phyloP scores from a whole-genome alignment of 208 protist genomes.

The Trypanosoma scelopori region DNA sequence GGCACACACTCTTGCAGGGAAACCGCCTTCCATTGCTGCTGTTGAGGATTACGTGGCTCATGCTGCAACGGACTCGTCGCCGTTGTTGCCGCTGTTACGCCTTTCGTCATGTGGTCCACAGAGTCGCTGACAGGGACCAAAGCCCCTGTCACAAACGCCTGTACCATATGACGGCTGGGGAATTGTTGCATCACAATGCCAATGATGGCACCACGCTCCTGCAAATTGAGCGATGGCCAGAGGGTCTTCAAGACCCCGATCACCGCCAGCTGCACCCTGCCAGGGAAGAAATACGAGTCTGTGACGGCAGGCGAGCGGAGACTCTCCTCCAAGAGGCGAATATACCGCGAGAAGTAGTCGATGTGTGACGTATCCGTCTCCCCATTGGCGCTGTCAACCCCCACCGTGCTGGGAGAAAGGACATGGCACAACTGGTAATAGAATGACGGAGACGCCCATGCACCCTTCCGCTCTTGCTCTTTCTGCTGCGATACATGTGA shows the following conservation, averaged over 20 bases:
- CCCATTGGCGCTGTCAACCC: neutral
- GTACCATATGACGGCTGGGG: conserved; percentile 30
- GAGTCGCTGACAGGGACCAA: neutral
- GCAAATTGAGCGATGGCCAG: conserved; percentile 46
- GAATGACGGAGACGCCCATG: conserved; percentile 20
- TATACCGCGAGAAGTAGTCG: conserved; percentile 20
- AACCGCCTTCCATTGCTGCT: neutral
- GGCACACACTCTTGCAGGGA: conserved; percentile 39
- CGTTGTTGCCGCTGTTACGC: neutral
- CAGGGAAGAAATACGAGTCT: conserved; percentile 67
- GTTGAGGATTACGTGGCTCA: neutral
- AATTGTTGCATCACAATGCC: conserved; percentile 48
- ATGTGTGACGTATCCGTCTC: neutral
- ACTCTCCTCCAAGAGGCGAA: conserved; percentile 12
- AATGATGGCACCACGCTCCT: conserved; percentile 37
- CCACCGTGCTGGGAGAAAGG: neutral
- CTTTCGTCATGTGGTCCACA: neutral
- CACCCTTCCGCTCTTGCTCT: conserved; percentile 7
- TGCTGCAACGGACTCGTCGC: conserved; percentile 6
- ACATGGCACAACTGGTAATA: conserved; percentile 25
- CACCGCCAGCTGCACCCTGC: conserved; percentile 58
- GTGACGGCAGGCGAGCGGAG: conserved; percentile 16
- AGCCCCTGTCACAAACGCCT: conserved; percentile 40
- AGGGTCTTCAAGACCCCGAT: conserved; percentile 44
- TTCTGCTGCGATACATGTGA: neutral